Evolutionary conservation across 2,329 filamentous ascomycete species (phyloP), one percentile per base, ranked within the genome.

Genomic region (Talaromyces albobiverticillius): DNA sequence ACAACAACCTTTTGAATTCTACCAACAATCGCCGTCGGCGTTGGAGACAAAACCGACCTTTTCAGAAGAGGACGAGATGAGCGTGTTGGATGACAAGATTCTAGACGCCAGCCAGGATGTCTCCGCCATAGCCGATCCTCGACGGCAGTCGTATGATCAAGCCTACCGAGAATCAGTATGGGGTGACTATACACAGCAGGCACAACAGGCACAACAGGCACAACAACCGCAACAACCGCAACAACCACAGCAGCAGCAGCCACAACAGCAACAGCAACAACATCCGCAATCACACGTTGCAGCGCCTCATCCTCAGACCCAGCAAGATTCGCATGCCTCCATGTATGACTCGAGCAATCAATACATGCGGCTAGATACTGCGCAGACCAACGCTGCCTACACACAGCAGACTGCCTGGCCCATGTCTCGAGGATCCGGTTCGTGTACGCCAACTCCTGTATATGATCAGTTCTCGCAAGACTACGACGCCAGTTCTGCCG

Each of bases 401-500:
- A 71, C 71, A 54, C 78, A 80, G 61, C 76, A 77, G 46, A 68
- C 74, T 49, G 67, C 77, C 58, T 92, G 88, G 88, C 76, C 84
- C 47, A 79, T 86, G 68, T 80, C 84, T 62, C 80, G 80, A 48
- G 78, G 77, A 62, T 88, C 88, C 23, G 87, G 84, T 50, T 83
- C 89, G 58, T 87, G 84, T 70, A 93, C 89, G 6, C 87, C 88
- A 14, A 83, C 90, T 57, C 85, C 84, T 57, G 78, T 84, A 51
- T 88, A 89, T 64, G 86, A 89, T 63, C 81, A 84, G 43, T 83
- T 81, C 63, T 72, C 76, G 31, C 70, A 76, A 36, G 78, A 82
- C 46, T 78, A 78, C 64, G 78, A 81, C 51, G 68, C 76, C 60
- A 68, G 67, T 55, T 59, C 74, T n/a, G 64, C 70, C 46, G 69